Evolutionary conservation across 108 stramenopile genomes (phyloP).

Genomic region (Schizochytrium sp.): DNA sequence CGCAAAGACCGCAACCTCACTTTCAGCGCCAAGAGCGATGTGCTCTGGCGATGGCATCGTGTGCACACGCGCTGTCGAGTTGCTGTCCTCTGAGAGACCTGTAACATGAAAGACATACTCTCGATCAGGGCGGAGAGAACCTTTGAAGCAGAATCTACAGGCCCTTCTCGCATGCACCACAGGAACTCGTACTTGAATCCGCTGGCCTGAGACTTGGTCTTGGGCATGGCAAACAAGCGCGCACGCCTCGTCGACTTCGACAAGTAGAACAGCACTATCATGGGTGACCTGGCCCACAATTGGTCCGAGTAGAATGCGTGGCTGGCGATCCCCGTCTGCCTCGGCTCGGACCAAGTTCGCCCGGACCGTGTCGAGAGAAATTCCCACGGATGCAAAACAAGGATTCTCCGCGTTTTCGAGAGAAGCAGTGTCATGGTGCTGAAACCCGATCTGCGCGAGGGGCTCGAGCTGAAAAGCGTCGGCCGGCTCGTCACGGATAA

Average conservation of each 20-base stretch:
- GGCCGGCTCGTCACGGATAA: not conserved
- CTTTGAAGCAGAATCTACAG: not conserved
- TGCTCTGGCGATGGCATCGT: constrained; percentile 3
- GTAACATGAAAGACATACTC: not conserved
- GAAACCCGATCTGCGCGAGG: not conserved
- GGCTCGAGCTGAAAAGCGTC: not conserved
- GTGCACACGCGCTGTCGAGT: not conserved
- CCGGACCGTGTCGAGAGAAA: not conserved
- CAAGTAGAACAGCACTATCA: not conserved
- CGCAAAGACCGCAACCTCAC: not conserved
- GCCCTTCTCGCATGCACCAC: not conserved
- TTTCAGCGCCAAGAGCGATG: not conserved
- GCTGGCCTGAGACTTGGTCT: not conserved
- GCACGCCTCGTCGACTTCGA: not conserved
- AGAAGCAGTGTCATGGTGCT: not conserved
- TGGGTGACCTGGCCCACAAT: not conserved
- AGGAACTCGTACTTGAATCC: not conserved
- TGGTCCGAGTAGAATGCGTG: not conserved
- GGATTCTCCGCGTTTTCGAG: not conserved
- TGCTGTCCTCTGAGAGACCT: not conserved
- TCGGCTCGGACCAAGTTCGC: not conserved
- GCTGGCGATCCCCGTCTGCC: not conserved
- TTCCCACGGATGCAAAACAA: not conserved
- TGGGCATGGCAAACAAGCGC: not conserved
- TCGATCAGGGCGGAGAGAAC: not conserved